These are phyloP conservation scores for Wickerhamomyces bovis DNA, from an alignment of 805 yeast genomes.

Conservation along the genomic window DNA sequence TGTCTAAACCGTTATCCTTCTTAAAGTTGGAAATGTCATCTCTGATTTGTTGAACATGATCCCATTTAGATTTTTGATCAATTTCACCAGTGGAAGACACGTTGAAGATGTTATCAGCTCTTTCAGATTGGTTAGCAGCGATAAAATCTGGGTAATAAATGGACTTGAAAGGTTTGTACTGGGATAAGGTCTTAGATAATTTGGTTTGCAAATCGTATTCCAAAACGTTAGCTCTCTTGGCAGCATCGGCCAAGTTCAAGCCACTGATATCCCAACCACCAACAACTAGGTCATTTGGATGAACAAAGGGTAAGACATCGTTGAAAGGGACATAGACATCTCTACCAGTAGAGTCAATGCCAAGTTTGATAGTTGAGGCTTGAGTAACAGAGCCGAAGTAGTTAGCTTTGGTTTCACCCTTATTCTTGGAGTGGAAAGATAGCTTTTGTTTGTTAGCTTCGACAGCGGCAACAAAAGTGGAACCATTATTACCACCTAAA, in stretches of 20 bases:
- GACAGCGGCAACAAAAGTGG: conserved; percentile 80
- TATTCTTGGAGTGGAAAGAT: conserved; percentile 69
- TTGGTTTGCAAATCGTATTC: conserved; percentile 80
- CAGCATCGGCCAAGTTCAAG: conserved; percentile 65
- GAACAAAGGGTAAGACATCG: conserved; percentile 78
- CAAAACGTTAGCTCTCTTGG: conserved; percentile 80
- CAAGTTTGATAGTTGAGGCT: conserved; percentile 82
- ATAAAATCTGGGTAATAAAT: conserved; percentile 94
- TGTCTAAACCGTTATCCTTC: conserved; percentile 63
- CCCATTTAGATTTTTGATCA: conserved; percentile 68
- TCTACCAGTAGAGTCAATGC: conserved; percentile 71
- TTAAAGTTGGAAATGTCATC: conserved; percentile 78
- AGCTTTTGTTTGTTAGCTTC: conserved; percentile 80
- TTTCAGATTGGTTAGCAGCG: conserved; percentile 87
- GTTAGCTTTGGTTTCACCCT: conserved; percentile 66
- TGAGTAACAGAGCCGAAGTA: conserved; percentile 95
- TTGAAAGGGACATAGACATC: conserved; percentile 93
- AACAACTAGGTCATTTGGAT: conserved; percentile 84
- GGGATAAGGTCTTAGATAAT: conserved; percentile 56
- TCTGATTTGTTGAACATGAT: conserved; percentile 81
- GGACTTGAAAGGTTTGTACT: conserved; percentile 69
- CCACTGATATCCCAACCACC: conserved; percentile 94
- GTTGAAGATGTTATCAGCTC: conserved; percentile 84
- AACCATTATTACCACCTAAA: conserved; percentile 94
- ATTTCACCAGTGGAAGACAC: conserved; percentile 44